phyloP scores from a whole-genome alignment of 1,284 basidiomycete species.

The Ustilago hordei region DNA sequence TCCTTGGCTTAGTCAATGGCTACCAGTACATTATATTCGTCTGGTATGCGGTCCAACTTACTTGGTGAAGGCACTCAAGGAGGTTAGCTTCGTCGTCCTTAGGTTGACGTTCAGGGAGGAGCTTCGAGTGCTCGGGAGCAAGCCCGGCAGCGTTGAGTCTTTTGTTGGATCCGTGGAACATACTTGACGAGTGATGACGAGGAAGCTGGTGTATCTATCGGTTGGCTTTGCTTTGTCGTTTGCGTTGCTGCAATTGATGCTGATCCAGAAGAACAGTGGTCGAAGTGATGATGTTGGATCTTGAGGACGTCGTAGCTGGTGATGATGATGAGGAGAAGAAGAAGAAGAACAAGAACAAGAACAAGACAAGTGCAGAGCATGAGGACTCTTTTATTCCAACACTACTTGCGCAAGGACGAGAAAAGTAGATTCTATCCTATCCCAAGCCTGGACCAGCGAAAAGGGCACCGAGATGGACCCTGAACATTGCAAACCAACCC shows the following conservation, averaged over 20 bases:
- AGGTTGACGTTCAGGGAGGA: slow-evolving; percentile 62
- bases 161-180: slow-evolving; percentile 60
- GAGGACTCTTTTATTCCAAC: slow-evolving; percentile 16
- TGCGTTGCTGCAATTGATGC: background rate
- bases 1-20: background rate
- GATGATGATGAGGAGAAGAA: slow-evolving; percentile 11
- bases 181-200: slow-evolving; percentile 35
- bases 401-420: background rate
- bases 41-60: slow-evolving; percentile 17
- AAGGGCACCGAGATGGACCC: slow-evolving; percentile 22
- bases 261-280: slow-evolving; percentile 1
- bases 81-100: slow-evolving; percentile 58
- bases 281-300: background rate
- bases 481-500: slow-evolving; percentile 16
- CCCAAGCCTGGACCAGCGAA: background rate
- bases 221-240: background rate
- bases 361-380: background rate
- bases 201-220: slow-evolving; percentile 1
- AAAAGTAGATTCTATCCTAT: slow-evolving; percentile 41
- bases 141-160: slow-evolving; percentile 68
- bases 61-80: slow-evolving; percentile 52
- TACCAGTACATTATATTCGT: background rate
- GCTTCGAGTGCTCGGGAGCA: slow-evolving; percentile 66
- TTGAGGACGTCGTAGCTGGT: slow-evolving; percentile 17
- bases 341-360: no score